Base-by-base conservation (phyloP, 106 monocot genomes). In the Allium sativum region DNA sequence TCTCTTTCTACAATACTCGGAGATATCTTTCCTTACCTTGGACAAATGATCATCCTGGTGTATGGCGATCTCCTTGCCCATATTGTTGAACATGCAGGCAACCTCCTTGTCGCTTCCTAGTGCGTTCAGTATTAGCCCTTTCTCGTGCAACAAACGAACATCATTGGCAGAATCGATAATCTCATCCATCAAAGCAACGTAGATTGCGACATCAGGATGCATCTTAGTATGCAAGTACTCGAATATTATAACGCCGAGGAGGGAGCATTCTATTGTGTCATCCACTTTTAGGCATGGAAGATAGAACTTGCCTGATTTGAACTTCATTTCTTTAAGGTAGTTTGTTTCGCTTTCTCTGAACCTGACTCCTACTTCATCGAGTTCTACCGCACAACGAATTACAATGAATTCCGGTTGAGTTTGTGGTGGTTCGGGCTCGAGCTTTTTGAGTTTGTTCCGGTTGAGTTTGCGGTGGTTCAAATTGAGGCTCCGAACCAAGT, bases 181-280 rank as follows among this genome's bases (percentile, higher is more conserved):
- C 44, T 52, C 51, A 8, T 22, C 66, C 70, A 73, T 70, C 45
- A 77, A 56, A 15, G 13, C 17, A 0, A 71, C 54, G 66, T 61
- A 76, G 9, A 65, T 52, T 3, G 56, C 54, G 10, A 76, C 45
- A 3, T 71, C 68, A 44, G 13, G 61, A 10, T 60, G 48, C 9
- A 10, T 45, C 9, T 52, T 53, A 0, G 58, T 40, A 12, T 70
- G 76, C 4, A 76, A 64, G 53, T 65, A 65, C 61, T 77, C 77
- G 7, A 71, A 61, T 0, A 62, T 71, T 48, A 67, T 58, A 21
- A 77, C 20, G 64, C 71, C 71, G 43, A 76, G 66, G 43, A 76
- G 42, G n/a, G n/a, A n/a, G n/a, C 3, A 60, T 67, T 77, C 71
- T 0, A 71, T 77, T 0, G 42, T 8, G 48, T 72, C 67, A 12